Conservation (phyloP, 75 land plant genomes). For the Gnetum montanum region DNA sequence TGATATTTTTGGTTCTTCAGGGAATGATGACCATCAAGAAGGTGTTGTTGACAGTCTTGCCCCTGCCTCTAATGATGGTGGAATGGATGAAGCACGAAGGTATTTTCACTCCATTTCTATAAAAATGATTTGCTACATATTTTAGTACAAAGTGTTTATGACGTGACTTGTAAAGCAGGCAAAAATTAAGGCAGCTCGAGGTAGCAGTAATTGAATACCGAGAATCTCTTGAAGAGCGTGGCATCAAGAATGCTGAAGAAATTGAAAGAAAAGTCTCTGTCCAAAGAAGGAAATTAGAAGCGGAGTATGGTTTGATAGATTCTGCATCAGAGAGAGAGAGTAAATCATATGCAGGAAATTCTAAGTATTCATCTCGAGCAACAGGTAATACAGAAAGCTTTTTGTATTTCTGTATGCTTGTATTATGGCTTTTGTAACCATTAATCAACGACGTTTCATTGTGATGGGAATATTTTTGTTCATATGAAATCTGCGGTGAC, state of each 20-base stretch:
- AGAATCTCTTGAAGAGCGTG: constrained; percentile 43
- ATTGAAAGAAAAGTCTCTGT: constrained; percentile 37
- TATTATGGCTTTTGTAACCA: not conserved
- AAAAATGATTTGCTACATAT: too few species aligned
- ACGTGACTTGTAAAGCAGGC: constrained; percentile 30
- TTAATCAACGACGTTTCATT: too few species aligned
- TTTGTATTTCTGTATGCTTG: not conserved
- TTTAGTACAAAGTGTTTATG: too few species aligned
- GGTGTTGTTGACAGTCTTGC: constrained; percentile 5
- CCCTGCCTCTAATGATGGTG: constrained; percentile 14
- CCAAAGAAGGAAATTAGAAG: constrained; percentile 29
- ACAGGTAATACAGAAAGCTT: constrained; percentile 3
- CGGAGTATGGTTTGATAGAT: constrained; percentile 27
- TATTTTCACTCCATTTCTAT: too few species aligned
- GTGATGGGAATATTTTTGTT: too few species aligned
- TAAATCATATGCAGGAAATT: constrained; percentile 7
- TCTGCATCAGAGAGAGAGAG: constrained; percentile 10
- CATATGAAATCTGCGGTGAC: constrained; percentile 1
- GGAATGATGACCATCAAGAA: constrained; percentile 24
- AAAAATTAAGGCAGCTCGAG: constrained; percentile 37
- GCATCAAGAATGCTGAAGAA: constrained; percentile 31
- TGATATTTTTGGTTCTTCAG: constrained; percentile 11
- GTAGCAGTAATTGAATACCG: constrained; percentile 39
- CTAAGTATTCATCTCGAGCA: constrained; percentile 5
- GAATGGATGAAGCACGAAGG: constrained; percentile 47